Conservation (phyloP, 495 filamentous ascomycete genomes). For the Cladorrhinum samala region DNA sequence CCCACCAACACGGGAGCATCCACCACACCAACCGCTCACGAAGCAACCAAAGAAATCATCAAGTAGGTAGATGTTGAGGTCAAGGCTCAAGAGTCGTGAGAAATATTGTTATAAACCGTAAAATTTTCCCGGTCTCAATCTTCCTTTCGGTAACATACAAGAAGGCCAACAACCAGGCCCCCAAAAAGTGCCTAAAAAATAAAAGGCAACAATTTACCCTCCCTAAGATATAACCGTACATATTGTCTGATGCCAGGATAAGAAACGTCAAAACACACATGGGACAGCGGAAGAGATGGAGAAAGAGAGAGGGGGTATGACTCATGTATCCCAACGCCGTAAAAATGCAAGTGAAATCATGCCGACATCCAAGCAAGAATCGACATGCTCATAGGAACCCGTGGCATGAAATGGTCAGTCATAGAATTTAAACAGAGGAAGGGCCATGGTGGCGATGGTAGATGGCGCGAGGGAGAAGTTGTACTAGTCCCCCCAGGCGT, state of each 20-base stretch:
- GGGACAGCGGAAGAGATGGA: not conserved
- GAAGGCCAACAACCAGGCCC: not conserved
- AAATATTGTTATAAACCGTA: too few relatives aligned
- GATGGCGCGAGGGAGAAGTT: not conserved
- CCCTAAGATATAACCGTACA: too few relatives aligned
- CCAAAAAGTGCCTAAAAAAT: not conserved
- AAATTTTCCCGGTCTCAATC: too few relatives aligned
- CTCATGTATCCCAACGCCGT: constrained; percentile 15
- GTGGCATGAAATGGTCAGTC: not conserved
- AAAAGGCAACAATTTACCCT: too few relatives aligned
- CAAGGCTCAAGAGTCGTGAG: too few relatives aligned
- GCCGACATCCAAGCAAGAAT: not conserved
- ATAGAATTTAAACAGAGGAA: not conserved
- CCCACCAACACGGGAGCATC: too few relatives aligned
- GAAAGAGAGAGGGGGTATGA: constrained; percentile 15
- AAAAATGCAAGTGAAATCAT: constrained; percentile 19
- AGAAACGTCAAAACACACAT: not conserved
- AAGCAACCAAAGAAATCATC: too few relatives aligned
- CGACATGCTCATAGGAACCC: not conserved
- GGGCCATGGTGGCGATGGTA: not conserved
- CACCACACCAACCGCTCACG: too few relatives aligned
- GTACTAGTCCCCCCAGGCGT: not conserved
- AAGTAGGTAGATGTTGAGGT: too few relatives aligned
- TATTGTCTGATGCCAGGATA: too few relatives aligned
- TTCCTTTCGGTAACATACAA: too few relatives aligned